Evolutionary conservation across 2,329 filamentous ascomycete genomes (phyloP), one percentile per base, ranked within the genome.

Genomic region (Cercospora janseana): DNA sequence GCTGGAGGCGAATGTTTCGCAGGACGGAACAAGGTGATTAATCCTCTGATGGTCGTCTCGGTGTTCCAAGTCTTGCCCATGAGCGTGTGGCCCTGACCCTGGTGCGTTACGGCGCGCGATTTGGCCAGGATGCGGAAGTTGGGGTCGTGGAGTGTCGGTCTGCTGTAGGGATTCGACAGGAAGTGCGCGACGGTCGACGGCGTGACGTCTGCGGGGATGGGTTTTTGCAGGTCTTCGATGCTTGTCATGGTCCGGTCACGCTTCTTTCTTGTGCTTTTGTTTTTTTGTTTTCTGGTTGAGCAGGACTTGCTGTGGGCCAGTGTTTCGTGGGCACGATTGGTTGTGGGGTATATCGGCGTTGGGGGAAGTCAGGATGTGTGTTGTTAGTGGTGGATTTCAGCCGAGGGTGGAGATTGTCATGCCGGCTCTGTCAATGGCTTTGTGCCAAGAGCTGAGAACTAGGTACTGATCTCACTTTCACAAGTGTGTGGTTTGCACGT

Each of bases 11-110:
- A 38, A 8, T 23, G 12, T 21, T 38, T 38, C 12, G 34, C 18
- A 3, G 45, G 37, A 9, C 58, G 53, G 34, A 40, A 55, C 9
- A 60, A 32, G 2, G 48, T 50, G 15, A 60, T 43, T n/a, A 58
- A 42, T 16, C 55, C 31, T 4, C 26, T 16, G 27, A 60, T 56
- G 4, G 58, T 60, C n/a, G 26, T 35, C 2, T 51, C 35, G 2
- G 54, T 60, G 15, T 56, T 60, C 58, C 58, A 58, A 4, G 58
- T 60, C 27, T 55, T 60, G 32, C 51, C 58, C 54, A 57, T 60
- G 3, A 60, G 44, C 0, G 56, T 60, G 44, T 58, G 58, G 2
- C 58, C 58, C 26, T 37, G 40, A 4, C 58, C 58, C 8, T 46
- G 35, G 15, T 60, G 46, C 7, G 58, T 57, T 5, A 57, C 47